Evolutionary conservation across 2,329 filamentous ascomycete species (phyloP).

Genomic region (Hymenoscyphus albidus): DNA sequence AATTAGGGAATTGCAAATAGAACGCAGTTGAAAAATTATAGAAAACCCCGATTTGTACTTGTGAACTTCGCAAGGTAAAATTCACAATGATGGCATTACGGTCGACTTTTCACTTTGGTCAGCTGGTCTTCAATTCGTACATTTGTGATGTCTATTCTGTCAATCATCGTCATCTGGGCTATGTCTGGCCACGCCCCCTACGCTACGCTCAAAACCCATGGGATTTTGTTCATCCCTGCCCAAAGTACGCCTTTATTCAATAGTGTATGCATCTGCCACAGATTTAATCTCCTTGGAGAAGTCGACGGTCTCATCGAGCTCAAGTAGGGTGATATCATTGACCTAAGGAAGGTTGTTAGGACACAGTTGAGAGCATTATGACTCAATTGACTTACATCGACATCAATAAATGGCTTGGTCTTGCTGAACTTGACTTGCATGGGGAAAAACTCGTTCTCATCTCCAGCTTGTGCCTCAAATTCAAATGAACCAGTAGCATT

Average conservation of each 20-base stretch:
- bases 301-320: constrained; percentile 72
- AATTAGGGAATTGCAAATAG: no score
- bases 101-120: not conserved
- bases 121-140: not conserved
- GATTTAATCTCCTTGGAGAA: constrained; percentile 82
- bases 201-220: constrained; percentile 26
- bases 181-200: constrained; percentile 16
- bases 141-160: constrained; percentile 18
- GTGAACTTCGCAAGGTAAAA: no score
- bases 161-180: constrained; percentile 17
- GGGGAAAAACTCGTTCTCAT: constrained; percentile 96
- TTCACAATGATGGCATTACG: no score
- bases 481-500: constrained; percentile 87
- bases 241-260: constrained; percentile 54
- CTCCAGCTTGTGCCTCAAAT: constrained; percentile 83
- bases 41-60: no score
- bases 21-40: no score
- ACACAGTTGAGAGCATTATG: not conserved
- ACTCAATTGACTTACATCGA: constrained; percentile 68
- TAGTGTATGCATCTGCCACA: constrained; percentile 69
- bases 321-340: constrained; percentile 63
- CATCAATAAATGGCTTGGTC: constrained; percentile 79
- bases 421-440: constrained; percentile 92
- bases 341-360: constrained; percentile 48
- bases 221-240: constrained; percentile 25